Evolutionary conservation across 176 grass and related monocot genomes (phyloP), one percentile per base, ranked within the genome.

Genomic region (Eragrostis curvula): DNA sequence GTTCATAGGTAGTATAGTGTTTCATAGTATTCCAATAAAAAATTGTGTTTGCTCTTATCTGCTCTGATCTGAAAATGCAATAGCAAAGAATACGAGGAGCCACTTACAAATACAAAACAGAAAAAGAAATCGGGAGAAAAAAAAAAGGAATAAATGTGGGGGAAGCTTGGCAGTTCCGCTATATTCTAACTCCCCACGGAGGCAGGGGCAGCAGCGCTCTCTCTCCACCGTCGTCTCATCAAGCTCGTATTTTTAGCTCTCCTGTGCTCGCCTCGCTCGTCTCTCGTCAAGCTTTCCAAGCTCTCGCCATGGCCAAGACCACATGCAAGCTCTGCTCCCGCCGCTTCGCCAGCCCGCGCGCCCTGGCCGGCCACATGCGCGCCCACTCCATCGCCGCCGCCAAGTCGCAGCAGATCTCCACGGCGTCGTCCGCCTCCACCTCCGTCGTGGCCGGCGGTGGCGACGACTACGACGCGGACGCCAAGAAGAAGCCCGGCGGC

Each of bases 331-430:
- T 91, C 69, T 91, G 93, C 93, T 81, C 21, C 75, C 93, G 93
- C 79, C 93, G 89, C 89, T 95, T 94, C 84, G 68, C 81, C 55
- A 94, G 68, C 62, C 84, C 77, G 15, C 87, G 83, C 25, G 89
- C 89, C 27, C 88, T 97, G 29, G 83, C 89, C 9, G 87, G 92
- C 52, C 92, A 98, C 90, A 95, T 90, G 88, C 88, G 92, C 57
- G 90, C 81, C 45, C 95, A 97, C 85, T 87, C 85, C 73, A 6
- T 88, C 71, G 36, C 89, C 9, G 75, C 72, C 43, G 60, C 86
- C 48, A 78, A 64, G 77, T 43, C 84, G 41, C 81, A 83, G 41
- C 81, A 83, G 85, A 85, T 86, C 88, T 84, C 88, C 27, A 75
- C 83, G 69, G 79, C 83, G 40, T 89, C 85, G 48, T 82, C 71